Evolutionary conservation across 108 stramenopile species (phyloP).

Genomic region (Cylindrotheca closterium): DNA sequence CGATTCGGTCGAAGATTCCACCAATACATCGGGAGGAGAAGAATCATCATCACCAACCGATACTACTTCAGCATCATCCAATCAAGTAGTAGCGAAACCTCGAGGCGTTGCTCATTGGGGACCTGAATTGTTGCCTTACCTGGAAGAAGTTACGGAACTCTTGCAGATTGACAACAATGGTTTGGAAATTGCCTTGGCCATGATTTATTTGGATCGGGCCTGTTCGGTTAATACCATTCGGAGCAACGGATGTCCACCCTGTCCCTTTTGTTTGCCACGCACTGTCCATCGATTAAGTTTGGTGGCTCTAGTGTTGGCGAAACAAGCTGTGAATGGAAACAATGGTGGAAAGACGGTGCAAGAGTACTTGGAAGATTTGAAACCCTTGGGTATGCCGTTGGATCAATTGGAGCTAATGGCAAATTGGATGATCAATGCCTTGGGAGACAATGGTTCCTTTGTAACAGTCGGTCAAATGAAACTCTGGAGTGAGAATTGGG

Average conservation of each 20-base stretch:
- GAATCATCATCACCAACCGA: not conserved
- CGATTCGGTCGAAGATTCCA: not conserved
- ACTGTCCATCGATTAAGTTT: constrained; percentile 45
- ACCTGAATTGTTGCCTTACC: constrained; percentile 36
- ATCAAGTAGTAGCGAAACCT: no score
- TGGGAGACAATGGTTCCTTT: constrained; percentile 29
- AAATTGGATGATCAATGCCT: constrained; percentile 33
- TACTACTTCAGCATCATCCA: no score
- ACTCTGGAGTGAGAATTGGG: constrained; percentile 22
- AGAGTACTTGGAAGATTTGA: not conserved
- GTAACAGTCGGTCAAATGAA: constrained; percentile 23
- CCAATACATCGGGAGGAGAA: not conserved
- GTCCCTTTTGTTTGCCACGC: constrained; percentile 42
- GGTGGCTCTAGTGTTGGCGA: constrained; percentile 27
- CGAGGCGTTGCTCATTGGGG: constrained; percentile 37
- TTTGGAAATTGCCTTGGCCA: constrained; percentile 31
- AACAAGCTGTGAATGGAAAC: constrained; percentile 14
- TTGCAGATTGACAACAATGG: constrained; percentile 17
- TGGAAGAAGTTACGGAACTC: constrained; percentile 23
- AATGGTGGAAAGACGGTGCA: not conserved
- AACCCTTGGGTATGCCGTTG: constrained; percentile 29
- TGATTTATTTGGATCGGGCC: constrained; percentile 56
- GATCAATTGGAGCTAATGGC: constrained; percentile 27
- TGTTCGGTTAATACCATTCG: constrained; percentile 47
- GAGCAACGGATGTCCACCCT: constrained; percentile 23